Conservation (phyloP, 2,329 filamentous ascomycete genomes). For the Raffaelea albimanens region DNA sequence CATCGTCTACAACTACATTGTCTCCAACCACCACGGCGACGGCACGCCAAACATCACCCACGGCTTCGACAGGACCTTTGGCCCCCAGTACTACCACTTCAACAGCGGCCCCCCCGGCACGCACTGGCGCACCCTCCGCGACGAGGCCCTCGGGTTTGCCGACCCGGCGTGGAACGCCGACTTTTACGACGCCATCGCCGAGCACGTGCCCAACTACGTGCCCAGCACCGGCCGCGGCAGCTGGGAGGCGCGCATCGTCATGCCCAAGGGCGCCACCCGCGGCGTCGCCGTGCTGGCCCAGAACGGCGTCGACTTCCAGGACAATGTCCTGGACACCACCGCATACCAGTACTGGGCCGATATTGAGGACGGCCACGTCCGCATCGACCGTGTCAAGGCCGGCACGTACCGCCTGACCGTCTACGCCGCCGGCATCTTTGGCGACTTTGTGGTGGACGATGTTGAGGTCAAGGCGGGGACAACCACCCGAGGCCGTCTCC, state of each 20-base stretch:
- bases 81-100: slow-evolving; percentile 55
- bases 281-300: slow-evolving; percentile 32
- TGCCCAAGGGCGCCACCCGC: neutral
- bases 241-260: neutral
- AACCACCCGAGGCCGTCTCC: slow-evolving; percentile 23
- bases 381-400: slow-evolving; percentile 43
- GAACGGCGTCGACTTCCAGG: slow-evolving; percentile 36
- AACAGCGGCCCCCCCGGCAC: slow-evolving; percentile 42
- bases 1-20: slow-evolving; percentile 56
- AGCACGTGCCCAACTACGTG: slow-evolving; percentile 42
- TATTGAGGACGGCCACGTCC: slow-evolving; percentile 36
- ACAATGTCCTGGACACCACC: slow-evolving; percentile 44
- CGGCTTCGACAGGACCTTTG: slow-evolving; percentile 57
- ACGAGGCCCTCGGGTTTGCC: slow-evolving; percentile 43
- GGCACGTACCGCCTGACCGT: slow-evolving; percentile 54
- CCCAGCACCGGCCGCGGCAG: slow-evolving; percentile 17
- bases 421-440: slow-evolving; percentile 41
- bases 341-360: slow-evolving; percentile 56
- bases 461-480: slow-evolving; percentile 31
- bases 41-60: slow-evolving; percentile 52
- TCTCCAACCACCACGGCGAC: slow-evolving; percentile 54
- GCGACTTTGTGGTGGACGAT: slow-evolving; percentile 43
- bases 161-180: slow-evolving; percentile 41
- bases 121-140: slow-evolving; percentile 35
- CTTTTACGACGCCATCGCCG: slow-evolving; percentile 53